Evolutionary conservation across 139 green algal species (phyloP).

Genomic region (Auxenochlorella protothecoides): DNA sequence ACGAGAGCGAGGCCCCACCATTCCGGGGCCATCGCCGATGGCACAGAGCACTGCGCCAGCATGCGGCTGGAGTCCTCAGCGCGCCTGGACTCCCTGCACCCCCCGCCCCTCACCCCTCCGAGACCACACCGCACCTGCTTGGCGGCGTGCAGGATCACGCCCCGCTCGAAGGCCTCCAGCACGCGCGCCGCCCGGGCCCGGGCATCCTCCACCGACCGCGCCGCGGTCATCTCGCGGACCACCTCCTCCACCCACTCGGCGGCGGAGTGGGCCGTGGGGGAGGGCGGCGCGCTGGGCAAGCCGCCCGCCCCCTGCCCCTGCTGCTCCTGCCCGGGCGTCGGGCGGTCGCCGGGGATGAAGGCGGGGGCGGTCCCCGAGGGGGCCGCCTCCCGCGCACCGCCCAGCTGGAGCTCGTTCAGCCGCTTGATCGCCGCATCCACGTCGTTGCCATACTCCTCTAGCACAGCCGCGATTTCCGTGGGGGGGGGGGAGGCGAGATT

Average conservation of each 20-base stretch:
- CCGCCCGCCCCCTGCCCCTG: background rate
- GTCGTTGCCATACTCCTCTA: slow-evolving; percentile 59
- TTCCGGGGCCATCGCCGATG: too few species aligned
- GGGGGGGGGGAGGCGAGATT: too few species aligned
- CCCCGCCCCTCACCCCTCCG: too few species aligned
- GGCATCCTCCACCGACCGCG: slow-evolving; percentile 53
- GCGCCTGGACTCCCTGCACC: too few species aligned
- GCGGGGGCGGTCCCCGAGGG: background rate
- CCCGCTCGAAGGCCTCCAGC: slow-evolving; percentile 62
- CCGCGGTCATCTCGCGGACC: slow-evolving; percentile 62
- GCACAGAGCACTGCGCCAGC: too few species aligned
- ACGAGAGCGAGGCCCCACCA: too few species aligned
- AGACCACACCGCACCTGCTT: background rate
- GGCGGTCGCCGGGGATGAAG: background rate
- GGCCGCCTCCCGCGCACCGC: background rate
- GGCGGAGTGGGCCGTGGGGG: slow-evolving; percentile 6
- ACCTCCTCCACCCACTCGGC: slow-evolving; percentile 67
- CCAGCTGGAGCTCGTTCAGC: slow-evolving; percentile 52
- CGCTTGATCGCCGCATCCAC: slow-evolving; percentile 69
- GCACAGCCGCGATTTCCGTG: slow-evolving; percentile 43
- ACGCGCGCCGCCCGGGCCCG: slow-evolving; percentile 37
- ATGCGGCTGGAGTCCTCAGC: too few species aligned
- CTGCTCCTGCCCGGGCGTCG: background rate
- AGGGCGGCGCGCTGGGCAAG: background rate
- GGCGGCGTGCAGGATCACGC: slow-evolving; percentile 22